Evolutionary conservation across 2,329 filamentous ascomycete species (phyloP).

Genomic region (Cordyceps farinosa): DNA sequence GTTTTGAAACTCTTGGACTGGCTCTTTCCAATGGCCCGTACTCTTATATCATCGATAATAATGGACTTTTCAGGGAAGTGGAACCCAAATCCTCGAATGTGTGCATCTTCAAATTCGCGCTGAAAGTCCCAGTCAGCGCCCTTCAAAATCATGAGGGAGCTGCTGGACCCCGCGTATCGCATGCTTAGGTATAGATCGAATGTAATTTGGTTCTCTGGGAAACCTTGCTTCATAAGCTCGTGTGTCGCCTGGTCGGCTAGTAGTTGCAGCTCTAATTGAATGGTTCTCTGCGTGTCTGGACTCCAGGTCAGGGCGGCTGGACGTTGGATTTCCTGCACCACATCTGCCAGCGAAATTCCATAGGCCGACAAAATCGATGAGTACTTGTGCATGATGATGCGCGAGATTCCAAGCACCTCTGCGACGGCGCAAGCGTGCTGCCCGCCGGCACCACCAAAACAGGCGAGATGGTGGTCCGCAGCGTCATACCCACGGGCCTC

Average conservation of each 20-base stretch:
- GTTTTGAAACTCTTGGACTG: constrained; percentile 22
- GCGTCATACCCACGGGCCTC: constrained; percentile 36
- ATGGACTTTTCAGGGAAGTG: constrained; percentile 44
- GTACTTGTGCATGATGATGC: constrained; percentile 42
- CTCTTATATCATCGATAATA: constrained; percentile 42
- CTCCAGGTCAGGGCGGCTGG: constrained; percentile 33
- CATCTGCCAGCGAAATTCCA: constrained; percentile 43
- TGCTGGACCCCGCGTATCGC: constrained; percentile 42
- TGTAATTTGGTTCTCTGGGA: constrained; percentile 36
- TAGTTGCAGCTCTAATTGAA: constrained; percentile 22
- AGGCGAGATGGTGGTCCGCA: constrained; percentile 34
- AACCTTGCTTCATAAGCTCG: constrained; percentile 29
- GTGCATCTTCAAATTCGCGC: constrained; percentile 46
- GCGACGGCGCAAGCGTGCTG: constrained; percentile 45
- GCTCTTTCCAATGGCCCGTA: constrained; percentile 34
- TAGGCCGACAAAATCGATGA: constrained; percentile 46
- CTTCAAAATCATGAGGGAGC: constrained; percentile 36
- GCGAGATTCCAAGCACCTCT: constrained; percentile 39
- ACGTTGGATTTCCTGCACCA: constrained; percentile 40
- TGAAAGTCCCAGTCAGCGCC: constrained; percentile 26
- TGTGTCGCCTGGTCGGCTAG: constrained; percentile 24
- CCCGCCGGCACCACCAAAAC: constrained; percentile 39
- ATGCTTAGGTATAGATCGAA: constrained; percentile 41
- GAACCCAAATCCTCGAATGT: constrained; percentile 73
- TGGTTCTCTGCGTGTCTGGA: constrained; percentile 24